These are phyloP conservation scores for Nepenthes alata DNA, from an alignment of 179 eudicot genomes.

Conservation along the genomic window DNA sequence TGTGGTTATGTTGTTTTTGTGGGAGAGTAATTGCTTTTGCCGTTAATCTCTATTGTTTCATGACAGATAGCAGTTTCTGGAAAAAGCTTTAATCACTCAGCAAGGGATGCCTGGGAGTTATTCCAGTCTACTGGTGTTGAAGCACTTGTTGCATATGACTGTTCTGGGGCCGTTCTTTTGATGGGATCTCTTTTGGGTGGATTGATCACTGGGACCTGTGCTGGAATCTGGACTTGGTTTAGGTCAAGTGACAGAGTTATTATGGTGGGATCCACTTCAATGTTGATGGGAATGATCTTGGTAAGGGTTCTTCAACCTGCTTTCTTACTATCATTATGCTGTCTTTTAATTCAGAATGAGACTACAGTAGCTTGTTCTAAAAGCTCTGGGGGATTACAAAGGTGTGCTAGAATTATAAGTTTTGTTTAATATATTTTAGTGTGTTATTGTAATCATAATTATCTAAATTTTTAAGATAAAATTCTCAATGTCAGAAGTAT, in stretches of 20 bases:
- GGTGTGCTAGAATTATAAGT: too few relatives aligned
- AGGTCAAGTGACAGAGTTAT: constrained; percentile 54
- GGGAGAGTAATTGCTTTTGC: too few relatives aligned
- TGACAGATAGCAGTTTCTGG: constrained; percentile 91
- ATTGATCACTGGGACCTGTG: constrained; percentile 78
- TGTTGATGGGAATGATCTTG: constrained; percentile 96
- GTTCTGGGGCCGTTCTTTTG: constrained; percentile 89
- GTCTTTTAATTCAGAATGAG: too few relatives aligned
- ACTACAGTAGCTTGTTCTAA: too few relatives aligned
- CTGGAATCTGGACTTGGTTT: constrained; percentile 71
- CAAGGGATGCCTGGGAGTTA: constrained; percentile 97
- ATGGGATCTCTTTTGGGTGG: constrained; percentile 94
- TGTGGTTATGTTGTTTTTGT: too few relatives aligned
- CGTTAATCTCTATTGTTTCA: not conserved
- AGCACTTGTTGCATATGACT: constrained; percentile 87
- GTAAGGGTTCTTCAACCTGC: constrained; percentile 25
- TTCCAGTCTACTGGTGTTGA: constrained; percentile 97
- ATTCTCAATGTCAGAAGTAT: too few relatives aligned
- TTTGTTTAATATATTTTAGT: too few relatives aligned
- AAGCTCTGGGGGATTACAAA: too few relatives aligned
- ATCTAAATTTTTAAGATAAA: too few relatives aligned
- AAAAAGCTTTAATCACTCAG: constrained; percentile 90
- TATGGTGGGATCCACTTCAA: constrained; percentile 87
- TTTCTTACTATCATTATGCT: not conserved
- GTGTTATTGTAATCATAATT: too few relatives aligned